These are phyloP conservation scores for Aspergillus saccharolyticus DNA, from an alignment of 495 filamentous ascomycete genomes.

Conservation along the genomic window DNA sequence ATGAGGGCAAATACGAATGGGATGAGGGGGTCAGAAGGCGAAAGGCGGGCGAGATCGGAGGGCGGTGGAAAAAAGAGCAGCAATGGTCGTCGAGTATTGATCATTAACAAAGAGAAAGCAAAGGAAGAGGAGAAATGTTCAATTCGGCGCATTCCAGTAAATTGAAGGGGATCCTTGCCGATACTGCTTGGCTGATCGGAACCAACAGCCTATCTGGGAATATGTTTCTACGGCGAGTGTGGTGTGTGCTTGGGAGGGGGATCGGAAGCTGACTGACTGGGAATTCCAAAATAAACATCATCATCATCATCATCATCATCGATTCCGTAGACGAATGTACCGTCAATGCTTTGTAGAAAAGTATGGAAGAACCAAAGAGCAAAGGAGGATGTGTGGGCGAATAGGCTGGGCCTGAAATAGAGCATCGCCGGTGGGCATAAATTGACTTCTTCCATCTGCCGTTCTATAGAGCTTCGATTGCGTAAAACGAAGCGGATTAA, in stretches of 20 bases:
- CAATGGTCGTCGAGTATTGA: not conserved
- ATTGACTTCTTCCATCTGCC: slow-evolving; percentile 28
- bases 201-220: not conserved
- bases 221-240: not conserved
- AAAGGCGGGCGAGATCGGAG: not conserved
- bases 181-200: not conserved
- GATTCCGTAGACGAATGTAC: too few relatives aligned
- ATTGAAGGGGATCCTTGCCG: not conserved
- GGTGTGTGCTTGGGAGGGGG: too few relatives aligned
- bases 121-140: not conserved
- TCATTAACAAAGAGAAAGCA: not conserved
- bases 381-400: not conserved
- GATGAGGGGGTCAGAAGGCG: not conserved
- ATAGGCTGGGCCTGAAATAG: not conserved
- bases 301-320: too few relatives aligned
- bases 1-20: not conserved
- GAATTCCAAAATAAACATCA: not conserved
- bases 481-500: slow-evolving; percentile 16
- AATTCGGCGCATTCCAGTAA: not conserved
- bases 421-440: not conserved
- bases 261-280: not conserved
- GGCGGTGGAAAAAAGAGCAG: not conserved
- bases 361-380: too few relatives aligned
- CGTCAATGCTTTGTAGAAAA: too few relatives aligned
- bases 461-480: slow-evolving; percentile 26